Conservation (phyloP, 1,284 basidiomycete species). For the Exsudoporus floridanus region DNA sequence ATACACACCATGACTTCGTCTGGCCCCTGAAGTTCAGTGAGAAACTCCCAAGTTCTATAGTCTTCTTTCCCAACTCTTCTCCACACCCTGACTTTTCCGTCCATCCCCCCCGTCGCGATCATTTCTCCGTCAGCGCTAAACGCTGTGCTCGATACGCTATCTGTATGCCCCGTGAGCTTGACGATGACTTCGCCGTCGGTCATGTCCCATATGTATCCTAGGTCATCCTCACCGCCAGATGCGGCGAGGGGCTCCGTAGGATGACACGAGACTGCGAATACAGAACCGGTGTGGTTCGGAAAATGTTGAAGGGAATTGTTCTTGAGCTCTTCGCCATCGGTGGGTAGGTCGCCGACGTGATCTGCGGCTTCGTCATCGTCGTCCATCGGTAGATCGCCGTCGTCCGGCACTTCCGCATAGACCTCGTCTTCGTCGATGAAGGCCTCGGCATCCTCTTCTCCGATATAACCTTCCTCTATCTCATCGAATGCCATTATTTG, state of each 20-base stretch:
- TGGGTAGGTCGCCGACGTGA: conserved; percentile 42
- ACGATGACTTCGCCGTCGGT: conserved; percentile 80
- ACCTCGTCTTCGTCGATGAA: conserved; percentile 66
- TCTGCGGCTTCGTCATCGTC: conserved; percentile 59
- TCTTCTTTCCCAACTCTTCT: conserved; percentile 72
- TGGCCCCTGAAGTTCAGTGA: conserved; percentile 89
- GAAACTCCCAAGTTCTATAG: conserved; percentile 86
- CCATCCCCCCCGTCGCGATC: conserved; percentile 96
- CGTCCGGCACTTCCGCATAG: conserved; percentile 62
- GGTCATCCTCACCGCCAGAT: conserved; percentile 94
- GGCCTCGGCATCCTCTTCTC: conserved; percentile 45
- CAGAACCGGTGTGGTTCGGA: conserved; percentile 62
- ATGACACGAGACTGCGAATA: conserved; percentile 86
- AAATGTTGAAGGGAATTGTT: conserved; percentile 73
- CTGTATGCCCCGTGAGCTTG: conserved; percentile 87
- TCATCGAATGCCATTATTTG: conserved; percentile 25
- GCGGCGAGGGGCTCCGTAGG: conserved; percentile 84
- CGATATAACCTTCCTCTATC: conserved; percentile 33
- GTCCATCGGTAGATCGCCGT: conserved; percentile 73
- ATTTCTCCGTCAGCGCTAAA: conserved; percentile 91
- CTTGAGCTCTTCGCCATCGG: conserved; percentile 37
- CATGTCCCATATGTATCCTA: conserved; percentile 92
- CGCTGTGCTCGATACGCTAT: conserved; percentile 80
- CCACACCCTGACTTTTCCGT: conserved; percentile 93
- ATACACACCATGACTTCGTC: conserved; percentile 90